A percentile compares a stretch with the other conserved stretches of the same genome.
phyloP scores from a whole-genome alignment of 208 protist species.

The Crithidia bombi region DNA sequence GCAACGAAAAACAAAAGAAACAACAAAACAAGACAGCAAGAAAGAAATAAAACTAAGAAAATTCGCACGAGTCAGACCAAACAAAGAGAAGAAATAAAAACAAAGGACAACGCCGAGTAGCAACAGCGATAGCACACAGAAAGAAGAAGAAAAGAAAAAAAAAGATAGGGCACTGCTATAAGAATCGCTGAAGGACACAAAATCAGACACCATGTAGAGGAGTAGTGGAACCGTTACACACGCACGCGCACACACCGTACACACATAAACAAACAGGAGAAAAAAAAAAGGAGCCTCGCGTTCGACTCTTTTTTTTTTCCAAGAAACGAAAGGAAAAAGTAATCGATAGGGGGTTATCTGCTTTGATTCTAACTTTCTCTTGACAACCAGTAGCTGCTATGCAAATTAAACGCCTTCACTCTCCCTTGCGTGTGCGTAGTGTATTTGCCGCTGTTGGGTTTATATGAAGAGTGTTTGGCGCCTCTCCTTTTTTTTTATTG shows the following conservation, averaged over 20 bases:
- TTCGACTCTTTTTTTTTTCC: background rate
- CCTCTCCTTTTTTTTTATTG: no score
- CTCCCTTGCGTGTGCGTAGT: no score
- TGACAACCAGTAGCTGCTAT: no score
- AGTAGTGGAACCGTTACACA: no score
- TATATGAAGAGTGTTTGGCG: no score
- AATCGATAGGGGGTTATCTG: background rate
- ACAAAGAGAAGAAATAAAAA: background rate
- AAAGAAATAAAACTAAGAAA: background rate
- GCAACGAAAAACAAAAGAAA: background rate
- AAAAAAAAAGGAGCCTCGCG: background rate
- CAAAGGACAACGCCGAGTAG: background rate
- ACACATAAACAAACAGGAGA: background rate
- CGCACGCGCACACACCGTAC: background rate
- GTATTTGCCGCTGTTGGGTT: no score
- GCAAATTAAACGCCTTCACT: no score
- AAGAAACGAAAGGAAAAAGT: constrained; percentile 2
- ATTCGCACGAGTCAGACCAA: background rate
- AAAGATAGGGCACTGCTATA: background rate
- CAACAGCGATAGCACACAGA: background rate
- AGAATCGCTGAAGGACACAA: background rate
- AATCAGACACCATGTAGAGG: background rate
- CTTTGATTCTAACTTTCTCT: no score
- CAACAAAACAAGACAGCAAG: background rate
- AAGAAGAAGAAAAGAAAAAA: background rate